Conservation (phyloP, 176 grass and related monocot genomes). For the Miscanthus lutarioriparius region DNA sequence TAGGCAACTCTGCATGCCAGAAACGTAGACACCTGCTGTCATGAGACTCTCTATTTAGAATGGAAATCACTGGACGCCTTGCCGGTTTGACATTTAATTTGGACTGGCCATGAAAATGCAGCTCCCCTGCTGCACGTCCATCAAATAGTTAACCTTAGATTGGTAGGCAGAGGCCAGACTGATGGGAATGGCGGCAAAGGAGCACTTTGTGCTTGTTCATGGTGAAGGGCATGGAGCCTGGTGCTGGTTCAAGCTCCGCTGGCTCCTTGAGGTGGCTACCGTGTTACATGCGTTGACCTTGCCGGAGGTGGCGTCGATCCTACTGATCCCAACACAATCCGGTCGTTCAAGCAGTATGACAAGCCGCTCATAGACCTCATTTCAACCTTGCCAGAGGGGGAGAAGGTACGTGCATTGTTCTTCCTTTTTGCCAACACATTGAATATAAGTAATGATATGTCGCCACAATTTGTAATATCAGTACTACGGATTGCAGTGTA, state of each 20-base stretch:
- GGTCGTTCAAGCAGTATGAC: constrained; percentile 50
- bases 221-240: constrained; percentile 69
- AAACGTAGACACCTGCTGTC: constrained; percentile 20
- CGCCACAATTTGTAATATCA: background rate
- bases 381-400: constrained; percentile 31
- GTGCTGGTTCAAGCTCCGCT: constrained; percentile 72
- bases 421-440: background rate
- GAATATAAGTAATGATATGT: background rate
- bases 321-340: constrained; percentile 43
- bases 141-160: constrained; percentile 7
- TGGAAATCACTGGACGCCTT: background rate
- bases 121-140: background rate
- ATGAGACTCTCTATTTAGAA: constrained; percentile 9
- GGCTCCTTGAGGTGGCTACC: constrained; percentile 55
- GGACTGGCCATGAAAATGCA: background rate
- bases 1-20: background rate
- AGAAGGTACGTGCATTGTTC: constrained; percentile 31
- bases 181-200: constrained; percentile 9
- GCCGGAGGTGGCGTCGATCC: constrained; percentile 49
- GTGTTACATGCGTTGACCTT: constrained; percentile 58
- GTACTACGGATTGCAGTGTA: background rate
- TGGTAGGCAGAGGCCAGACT: background rate
- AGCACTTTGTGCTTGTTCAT: constrained; percentile 58
- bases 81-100: constrained; percentile 26
- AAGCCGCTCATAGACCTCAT: constrained; percentile 52